Evolutionary conservation across 1,284 basidiomycete genomes (phyloP), one percentile per base, ranked within the genome.

Genomic region (Spongispora temasekensis): DNA sequence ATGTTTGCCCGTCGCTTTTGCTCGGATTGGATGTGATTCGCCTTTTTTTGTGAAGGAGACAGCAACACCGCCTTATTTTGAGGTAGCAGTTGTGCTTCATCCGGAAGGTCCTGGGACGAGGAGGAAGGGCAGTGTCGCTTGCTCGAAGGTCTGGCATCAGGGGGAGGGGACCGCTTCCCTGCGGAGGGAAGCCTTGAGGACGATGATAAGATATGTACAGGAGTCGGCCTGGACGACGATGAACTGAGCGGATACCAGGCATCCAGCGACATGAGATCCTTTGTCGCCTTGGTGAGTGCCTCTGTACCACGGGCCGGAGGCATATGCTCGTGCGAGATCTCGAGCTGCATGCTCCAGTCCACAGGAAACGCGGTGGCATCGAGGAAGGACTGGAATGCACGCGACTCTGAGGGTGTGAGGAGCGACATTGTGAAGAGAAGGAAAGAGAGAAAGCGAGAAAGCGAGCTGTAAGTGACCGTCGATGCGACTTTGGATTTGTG

Each of bases 1-100:
- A 96, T 96, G 66, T 95, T 95, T 23, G 93, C 93, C n/a, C 94
- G 83, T 27, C 94, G 85, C 75, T 95, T 95, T 77, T 95, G 93
- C 76, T 91, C 90, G 7, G 87, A 90, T 66, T 94, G 92, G 65
- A 96, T 96, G 71, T 96, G 94, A 69, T 96, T 96, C 44, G 92
- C 93, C 73, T 95, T 94, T 76, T 96, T 96, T 78, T 96, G 94
- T 10, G 89, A 90, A 1, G 87, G 83, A 0, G 89, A 86, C 19
- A 93, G 79, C 19, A 92, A 77, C 0, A 81, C 70, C 1, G 50
- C 57, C 65, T 67, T 75, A 19, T 57, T 66, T 31, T 64, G 60
- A 31, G 63, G 44, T 15, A 31, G 50, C 50, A 57, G 46, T 5
- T 65, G 66, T 5, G 61, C 32, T 4, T 71, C 72, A 19, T 66